These are phyloP conservation scores for Ormosia semicastrata DNA, from an alignment of 306 rosid species.

Conservation along the genomic window DNA sequence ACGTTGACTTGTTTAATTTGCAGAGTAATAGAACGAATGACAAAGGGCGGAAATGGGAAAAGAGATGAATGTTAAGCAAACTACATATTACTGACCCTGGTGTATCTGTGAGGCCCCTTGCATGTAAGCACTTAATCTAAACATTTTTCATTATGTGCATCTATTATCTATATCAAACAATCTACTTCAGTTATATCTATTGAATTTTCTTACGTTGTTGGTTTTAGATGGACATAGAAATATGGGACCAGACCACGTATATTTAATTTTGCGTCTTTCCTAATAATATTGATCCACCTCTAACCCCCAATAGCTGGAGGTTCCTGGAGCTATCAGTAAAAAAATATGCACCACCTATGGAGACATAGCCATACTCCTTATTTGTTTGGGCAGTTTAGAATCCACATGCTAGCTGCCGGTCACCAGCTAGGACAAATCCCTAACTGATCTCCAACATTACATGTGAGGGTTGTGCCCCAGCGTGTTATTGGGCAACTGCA, in stretches of 20 bases:
- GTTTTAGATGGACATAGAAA: no score
- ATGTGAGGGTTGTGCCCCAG: conserved; percentile 12
- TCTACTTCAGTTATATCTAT: no score
- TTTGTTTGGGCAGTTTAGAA: background rate
- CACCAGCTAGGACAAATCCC: conserved; percentile 23
- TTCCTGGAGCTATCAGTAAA: background rate
- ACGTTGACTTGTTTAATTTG: no score
- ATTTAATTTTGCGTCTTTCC: background rate
- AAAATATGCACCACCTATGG: background rate
- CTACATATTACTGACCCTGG: no score
- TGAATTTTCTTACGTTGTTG: no score
- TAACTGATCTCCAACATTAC: conserved; percentile 19
- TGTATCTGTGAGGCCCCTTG: no score
- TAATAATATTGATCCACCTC: background rate
- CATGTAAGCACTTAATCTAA: no score
- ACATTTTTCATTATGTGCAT: no score
- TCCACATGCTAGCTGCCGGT: conserved; percentile 22
- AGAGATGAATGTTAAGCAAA: no score
- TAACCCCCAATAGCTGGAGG: background rate
- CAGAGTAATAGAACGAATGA: no score
- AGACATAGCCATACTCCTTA: background rate
- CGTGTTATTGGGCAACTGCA: background rate
- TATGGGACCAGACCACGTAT: background rate
- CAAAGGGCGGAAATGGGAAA: no score
- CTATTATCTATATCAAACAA: no score